Conservation (phyloP, 331 rosid species). For the Malus hybrid region DNA sequence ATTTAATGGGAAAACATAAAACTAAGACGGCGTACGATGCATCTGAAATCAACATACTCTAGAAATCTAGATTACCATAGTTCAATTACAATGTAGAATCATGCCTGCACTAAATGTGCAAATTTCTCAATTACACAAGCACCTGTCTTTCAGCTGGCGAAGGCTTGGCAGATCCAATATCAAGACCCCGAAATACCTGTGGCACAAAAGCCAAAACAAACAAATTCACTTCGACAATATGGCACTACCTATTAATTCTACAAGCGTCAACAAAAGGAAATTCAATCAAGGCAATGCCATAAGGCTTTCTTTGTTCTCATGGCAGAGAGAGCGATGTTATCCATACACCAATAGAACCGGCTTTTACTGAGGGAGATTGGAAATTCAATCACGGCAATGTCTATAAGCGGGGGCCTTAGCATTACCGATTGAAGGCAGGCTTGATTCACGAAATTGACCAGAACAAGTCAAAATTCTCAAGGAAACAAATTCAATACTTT, state of each 20-base stretch:
- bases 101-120: not conserved
- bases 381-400: too few species aligned
- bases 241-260: not conserved
- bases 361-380: too few species aligned
- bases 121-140: not conserved
- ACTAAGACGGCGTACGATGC: too few species aligned
- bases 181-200: conserved; percentile 62
- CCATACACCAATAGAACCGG: too few species aligned
- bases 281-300: not conserved
- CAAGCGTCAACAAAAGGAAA: not conserved
- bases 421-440: too few species aligned
- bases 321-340: too few species aligned
- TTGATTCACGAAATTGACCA: too few species aligned
- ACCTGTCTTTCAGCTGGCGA: conserved; percentile 39
- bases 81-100: not conserved
- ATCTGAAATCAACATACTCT: not conserved
- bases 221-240: not conserved
- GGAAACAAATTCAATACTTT: too few species aligned
- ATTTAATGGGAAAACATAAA: not conserved
- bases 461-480: too few species aligned
- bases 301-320: too few species aligned
- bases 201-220: conserved; percentile 3
- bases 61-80: not conserved
- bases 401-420: too few species aligned
- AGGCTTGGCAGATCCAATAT: conserved; percentile 54